Base-by-base conservation (phyloP, 495 filamentous ascomycete species). In the Staphylotrichum tortipilum region DNA sequence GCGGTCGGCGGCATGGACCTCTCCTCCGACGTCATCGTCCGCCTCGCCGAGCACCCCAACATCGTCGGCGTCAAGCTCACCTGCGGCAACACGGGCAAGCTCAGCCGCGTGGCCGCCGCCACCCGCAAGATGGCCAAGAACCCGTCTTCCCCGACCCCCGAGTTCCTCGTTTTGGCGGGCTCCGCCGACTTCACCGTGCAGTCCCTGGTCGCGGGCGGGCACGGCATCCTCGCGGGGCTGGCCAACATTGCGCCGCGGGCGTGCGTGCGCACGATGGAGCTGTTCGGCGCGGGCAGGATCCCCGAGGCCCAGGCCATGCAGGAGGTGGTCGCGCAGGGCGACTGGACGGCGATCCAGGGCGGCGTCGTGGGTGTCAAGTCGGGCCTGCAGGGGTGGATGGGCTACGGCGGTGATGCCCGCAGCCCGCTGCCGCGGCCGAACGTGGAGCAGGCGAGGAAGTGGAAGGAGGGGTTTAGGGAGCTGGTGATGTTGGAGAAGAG, bases 61-160 rank as follows among this genome's bases (percentile, higher is more conserved):
- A 91, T 96, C 58, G 81, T 88, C 46, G 89, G 89, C 42, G 84
- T 84, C 61, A 96, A 96, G 73, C 75, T 95, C 44, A 96, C 89
- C 4, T 96, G 89, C 65, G 89, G 88, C 40, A 94, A 96, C 68
- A 95, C 90, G 15, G 89, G 89, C 46, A 96, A 96, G 67, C 74
- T 96, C 43, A 82, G 80, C 58, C 80, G 89, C 48, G 77, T 96
- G 37, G 86, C 81, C 3, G 86, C 94, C 44, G 79, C 81, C 45
- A 88, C 92, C 60, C 78, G 83, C 39, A 72, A 79, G 41, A 74
- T 90, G 37, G 68, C 88, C 8, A 71, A 82, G 79, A 44, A 6
- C 0, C 12, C 46, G 3, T 11, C 3, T 15, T 12, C 78, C 54
- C 89, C 85, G 77, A 81, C 72, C 55, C 84, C 67, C 4, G 71